These are phyloP conservation scores for Pseudogymnoascus sp. DNA, from an alignment of 2,329 filamentous ascomycete species.

Conservation along the genomic window DNA sequence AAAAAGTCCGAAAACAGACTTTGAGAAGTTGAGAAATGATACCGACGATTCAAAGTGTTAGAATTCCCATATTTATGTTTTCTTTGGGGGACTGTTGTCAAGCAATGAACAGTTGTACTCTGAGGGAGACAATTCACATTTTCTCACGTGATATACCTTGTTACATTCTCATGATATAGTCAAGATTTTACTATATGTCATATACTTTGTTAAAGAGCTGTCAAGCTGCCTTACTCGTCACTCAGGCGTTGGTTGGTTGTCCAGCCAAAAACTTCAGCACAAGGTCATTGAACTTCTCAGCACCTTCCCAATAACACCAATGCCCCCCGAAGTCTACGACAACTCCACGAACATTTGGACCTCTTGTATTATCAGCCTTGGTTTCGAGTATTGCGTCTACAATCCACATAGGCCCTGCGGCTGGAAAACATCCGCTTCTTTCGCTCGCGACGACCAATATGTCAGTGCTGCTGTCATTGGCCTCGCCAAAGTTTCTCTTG, in stretches of 20 bases:
- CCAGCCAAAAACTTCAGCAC: slow-evolving; percentile 19
- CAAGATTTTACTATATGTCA: background rate
- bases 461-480: slow-evolving; percentile 17
- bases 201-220: background rate
- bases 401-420: slow-evolving; percentile 24
- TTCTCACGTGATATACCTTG: background rate
- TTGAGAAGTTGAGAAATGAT: background rate
- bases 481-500: slow-evolving; percentile 18
- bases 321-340: slow-evolving; percentile 27
- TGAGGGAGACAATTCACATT: background rate
- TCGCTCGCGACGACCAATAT: slow-evolving; percentile 26
- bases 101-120: background rate
- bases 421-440: slow-evolving; percentile 28
- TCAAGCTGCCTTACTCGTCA: background rate
- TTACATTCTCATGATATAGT: background rate
- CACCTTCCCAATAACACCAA: slow-evolving; percentile 29
- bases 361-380: background rate
- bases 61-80: background rate
- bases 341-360: slow-evolving; percentile 17
- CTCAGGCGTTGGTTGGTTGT: background rate
- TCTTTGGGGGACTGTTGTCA: background rate
- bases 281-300: slow-evolving; percentile 21
- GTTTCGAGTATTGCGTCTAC: slow-evolving; percentile 23
- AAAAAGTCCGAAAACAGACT: background rate
- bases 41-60: background rate